These are phyloP conservation scores for Alternaria consortialis DNA, from an alignment of 2,329 filamentous ascomycete genomes.

Conservation along the genomic window DNA sequence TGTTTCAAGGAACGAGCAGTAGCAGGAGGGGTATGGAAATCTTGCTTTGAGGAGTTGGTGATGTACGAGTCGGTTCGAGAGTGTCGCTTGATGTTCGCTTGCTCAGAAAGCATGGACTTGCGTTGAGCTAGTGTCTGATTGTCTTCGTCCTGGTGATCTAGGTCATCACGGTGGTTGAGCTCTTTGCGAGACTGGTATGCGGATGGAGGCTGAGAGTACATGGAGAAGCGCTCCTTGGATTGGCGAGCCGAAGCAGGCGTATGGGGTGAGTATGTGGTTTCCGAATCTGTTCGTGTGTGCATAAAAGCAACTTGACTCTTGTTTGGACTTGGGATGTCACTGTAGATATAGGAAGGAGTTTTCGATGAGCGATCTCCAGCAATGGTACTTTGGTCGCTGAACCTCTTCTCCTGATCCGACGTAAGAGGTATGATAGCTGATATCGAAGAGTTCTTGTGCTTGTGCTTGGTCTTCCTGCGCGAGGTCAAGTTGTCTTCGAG, in stretches of 20 bases:
- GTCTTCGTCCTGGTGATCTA: slow-evolving; percentile 38
- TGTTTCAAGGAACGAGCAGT: slow-evolving; percentile 21
- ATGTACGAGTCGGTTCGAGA: slow-evolving; percentile 40
- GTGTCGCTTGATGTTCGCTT: slow-evolving; percentile 46
- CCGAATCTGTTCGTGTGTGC: slow-evolving; percentile 76
- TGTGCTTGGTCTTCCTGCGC: slow-evolving; percentile 69
- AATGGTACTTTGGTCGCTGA: slow-evolving; percentile 59
- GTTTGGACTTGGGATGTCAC: slow-evolving; percentile 44
- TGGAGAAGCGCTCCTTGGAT: slow-evolving; percentile 62
- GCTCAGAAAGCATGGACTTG: slow-evolving; percentile 44
- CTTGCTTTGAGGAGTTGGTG: slow-evolving; percentile 40
- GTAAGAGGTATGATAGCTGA: slow-evolving; percentile 55
- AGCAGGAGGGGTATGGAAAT: slow-evolving; percentile 40
- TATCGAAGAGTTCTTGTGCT: slow-evolving; percentile 72
- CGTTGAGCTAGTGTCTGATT: slow-evolving; percentile 45
- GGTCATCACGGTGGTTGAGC: slow-evolving; percentile 46
- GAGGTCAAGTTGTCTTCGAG: slow-evolving; percentile 86
- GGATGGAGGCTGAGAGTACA: slow-evolving; percentile 49
- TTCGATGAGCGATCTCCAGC: slow-evolving; percentile 47
- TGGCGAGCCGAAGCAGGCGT: slow-evolving; percentile 62
- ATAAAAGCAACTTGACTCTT: slow-evolving; percentile 74
- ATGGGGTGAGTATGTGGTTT: slow-evolving; percentile 61
- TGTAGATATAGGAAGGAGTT: slow-evolving; percentile 38
- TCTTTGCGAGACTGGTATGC: slow-evolving; percentile 50
- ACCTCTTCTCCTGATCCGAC: slow-evolving; percentile 68